A percentile compares a stretch with the other conserved stretches of the same genome.
Conservation (phyloP, 1,284 basidiomycete genomes). For the Leccinum cinnamomeum region DNA sequence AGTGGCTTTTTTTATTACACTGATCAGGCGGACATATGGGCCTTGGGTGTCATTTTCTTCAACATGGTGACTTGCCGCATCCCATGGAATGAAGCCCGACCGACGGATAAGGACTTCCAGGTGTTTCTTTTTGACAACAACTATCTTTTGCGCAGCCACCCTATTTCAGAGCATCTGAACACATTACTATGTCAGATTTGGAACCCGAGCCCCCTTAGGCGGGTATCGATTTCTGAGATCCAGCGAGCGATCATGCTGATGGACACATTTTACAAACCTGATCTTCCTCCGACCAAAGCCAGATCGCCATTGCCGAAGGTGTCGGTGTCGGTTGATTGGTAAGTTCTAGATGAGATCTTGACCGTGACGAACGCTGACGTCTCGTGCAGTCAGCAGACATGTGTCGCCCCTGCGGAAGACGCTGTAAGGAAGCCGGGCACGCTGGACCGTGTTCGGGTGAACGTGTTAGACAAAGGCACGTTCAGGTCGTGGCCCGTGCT, state of each 20-base stretch:
- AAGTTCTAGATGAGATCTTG: background rate
- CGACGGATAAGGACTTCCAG: conserved; percentile 71
- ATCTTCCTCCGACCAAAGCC: conserved; percentile 37
- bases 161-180: conserved; percentile 62
- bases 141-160: conserved; percentile 65
- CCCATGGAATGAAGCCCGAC: conserved; percentile 82
- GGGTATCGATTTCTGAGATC: conserved; percentile 62
- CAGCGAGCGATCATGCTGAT: conserved; percentile 56
- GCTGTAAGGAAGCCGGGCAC: background rate
- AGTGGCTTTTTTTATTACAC: background rate
- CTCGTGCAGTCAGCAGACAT: conserved; percentile 18
- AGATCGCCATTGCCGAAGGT: conserved; percentile 19
- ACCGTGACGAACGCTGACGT: background rate
- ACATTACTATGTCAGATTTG: conserved; percentile 60
- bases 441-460: background rate
- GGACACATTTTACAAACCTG: conserved; percentile 57
- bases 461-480: background rate
- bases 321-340: conserved; percentile 15
- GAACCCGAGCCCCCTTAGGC: conserved; percentile 48
- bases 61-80: conserved; percentile 69
- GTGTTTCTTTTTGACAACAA: conserved; percentile 64
- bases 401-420: conserved; percentile 8
- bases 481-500: background rate
- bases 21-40: background rate
- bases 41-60: background rate